A percentile compares a stretch with the other conserved stretches of the same genome.
Evolutionary conservation across 305 asterid species (phyloP).

Genomic region (Withania somnifera): DNA sequence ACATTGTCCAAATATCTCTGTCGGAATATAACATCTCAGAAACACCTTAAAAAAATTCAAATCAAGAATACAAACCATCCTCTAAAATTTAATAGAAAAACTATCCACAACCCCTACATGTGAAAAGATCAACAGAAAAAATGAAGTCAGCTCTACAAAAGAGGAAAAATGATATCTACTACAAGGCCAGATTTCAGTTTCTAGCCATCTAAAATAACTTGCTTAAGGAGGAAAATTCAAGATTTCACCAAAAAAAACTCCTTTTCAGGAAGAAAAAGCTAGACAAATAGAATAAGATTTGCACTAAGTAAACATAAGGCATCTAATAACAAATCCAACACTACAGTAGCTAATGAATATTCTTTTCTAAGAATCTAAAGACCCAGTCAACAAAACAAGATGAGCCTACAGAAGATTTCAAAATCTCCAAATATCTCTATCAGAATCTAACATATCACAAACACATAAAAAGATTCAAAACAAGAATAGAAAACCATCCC

Average conservation of each 20-base stretch:
- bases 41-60: not conserved
- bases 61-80: not conserved
- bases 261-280: not conserved
- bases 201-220: too few species aligned
- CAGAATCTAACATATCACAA: not conserved
- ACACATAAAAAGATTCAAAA: not conserved
- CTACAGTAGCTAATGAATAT: not conserved
- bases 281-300: not conserved
- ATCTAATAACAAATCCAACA: not conserved
- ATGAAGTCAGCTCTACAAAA: not conserved
- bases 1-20: not conserved
- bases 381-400: not conserved
- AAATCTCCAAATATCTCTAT: not conserved
- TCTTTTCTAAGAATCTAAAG: not conserved
- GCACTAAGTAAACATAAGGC: not conserved
- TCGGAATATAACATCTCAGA: not conserved
- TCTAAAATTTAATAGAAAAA: not conserved
- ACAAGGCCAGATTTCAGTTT: too few species aligned
- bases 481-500: not conserved
- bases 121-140: not conserved
- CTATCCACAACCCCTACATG: not conserved
- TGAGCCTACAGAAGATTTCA: not conserved
- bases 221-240: not conserved
- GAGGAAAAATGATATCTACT: not conserved
- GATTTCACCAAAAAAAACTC: not conserved